Conservation (phyloP, 192 early-diverging fungal genomes). For the Backusella westeae region DNA sequence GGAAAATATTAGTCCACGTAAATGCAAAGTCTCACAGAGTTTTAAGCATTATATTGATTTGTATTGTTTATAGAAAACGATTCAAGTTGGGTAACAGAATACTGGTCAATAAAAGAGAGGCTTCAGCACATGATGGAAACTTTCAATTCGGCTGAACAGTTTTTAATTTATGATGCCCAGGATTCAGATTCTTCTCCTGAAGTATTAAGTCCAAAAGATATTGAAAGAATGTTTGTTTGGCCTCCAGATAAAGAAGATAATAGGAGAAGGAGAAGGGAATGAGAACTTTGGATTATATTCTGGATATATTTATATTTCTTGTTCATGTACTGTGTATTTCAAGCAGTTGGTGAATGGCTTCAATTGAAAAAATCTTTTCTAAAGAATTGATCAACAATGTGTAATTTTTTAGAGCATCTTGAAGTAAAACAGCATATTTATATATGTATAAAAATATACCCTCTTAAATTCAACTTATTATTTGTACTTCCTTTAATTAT, state of each 20-base stretch:
- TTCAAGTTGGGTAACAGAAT: neutral
- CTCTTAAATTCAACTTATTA: neutral
- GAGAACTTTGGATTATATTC: neutral
- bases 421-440: neutral
- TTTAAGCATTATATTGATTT: neutral
- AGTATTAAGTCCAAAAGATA: neutral
- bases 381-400: too few species aligned
- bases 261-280: neutral
- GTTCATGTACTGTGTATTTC: neutral
- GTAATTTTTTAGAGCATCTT: neutral
- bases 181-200: neutral
- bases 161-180: neutral
- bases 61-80: neutral
- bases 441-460: neutral
- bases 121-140: neutral
- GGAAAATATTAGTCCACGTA: neutral
- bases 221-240: neutral
- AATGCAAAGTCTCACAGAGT: neutral
- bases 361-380: too few species aligned
- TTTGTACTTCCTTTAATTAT: neutral
- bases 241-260: neutral
- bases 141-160: neutral
- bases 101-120: neutral
- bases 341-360: too few species aligned
- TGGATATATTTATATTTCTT: neutral